A percentile compares a stretch with the other conserved stretches of the same genome.
phyloP scores from a whole-genome alignment of 345 rosid species.

The Triadica sebifera region DNA sequence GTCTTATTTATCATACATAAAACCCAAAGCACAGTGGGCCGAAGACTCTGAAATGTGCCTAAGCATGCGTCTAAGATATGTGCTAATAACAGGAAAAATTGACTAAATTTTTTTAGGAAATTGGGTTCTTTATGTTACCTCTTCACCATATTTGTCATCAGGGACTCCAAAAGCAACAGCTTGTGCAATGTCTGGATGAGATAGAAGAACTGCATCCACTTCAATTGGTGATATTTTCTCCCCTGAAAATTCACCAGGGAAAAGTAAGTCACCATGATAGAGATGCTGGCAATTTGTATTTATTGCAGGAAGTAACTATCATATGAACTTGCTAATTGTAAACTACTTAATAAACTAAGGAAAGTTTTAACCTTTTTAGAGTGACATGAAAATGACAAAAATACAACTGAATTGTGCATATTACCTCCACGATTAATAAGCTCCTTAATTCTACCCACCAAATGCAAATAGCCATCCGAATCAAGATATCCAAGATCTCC shows the following conservation, averaged over 20 bases:
- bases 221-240: slow-evolving; percentile 96
- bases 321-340: not conserved
- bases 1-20: not conserved
- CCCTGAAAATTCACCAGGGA: slow-evolving; percentile 38
- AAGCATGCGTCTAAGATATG: not conserved
- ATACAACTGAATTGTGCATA: not conserved
- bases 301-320: not conserved
- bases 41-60: not conserved
- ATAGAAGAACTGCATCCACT: slow-evolving; percentile 80
- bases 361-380: too few relatives aligned
- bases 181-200: slow-evolving; percentile 73
- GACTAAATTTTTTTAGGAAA: not conserved
- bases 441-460: slow-evolving; percentile 95
- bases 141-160: slow-evolving; percentile 94
- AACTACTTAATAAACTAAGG: not conserved
- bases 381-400: not conserved
- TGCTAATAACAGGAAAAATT: too few relatives aligned
- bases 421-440: slow-evolving; percentile 96
- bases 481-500: slow-evolving; percentile 85
- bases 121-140: slow-evolving; percentile 42
- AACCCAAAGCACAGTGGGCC: not conserved
- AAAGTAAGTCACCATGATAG: not conserved
- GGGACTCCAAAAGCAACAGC: slow-evolving; percentile 92
- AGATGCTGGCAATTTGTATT: not conserved
- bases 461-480: slow-evolving; percentile 79